Conservation (phyloP, 2,329 filamentous ascomycete genomes). For the Aspergillus amoenus region DNA sequence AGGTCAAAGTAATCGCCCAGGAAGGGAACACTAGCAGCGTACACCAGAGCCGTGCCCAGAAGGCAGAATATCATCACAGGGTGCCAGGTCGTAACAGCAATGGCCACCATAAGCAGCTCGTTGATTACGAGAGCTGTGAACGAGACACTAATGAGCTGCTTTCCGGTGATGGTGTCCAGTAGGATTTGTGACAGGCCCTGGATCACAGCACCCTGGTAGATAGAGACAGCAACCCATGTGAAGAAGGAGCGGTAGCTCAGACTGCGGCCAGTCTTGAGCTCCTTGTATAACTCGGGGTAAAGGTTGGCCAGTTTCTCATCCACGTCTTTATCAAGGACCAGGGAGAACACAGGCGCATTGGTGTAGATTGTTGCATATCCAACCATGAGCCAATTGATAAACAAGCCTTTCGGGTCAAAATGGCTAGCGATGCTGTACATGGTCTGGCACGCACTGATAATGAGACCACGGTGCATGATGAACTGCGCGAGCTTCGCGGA, state of each 20-base stretch:
- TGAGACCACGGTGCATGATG: slow-evolving; percentile 94
- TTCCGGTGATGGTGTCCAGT: slow-evolving; percentile 66
- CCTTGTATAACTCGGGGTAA: slow-evolving; percentile 96
- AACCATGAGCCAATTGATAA: slow-evolving; percentile 95
- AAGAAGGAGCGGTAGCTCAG: slow-evolving; percentile 94
- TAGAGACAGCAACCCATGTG: slow-evolving; percentile 89
- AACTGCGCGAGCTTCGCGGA: slow-evolving; percentile 95
- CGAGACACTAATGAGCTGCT: slow-evolving; percentile 80
- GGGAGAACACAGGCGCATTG: slow-evolving; percentile 84
- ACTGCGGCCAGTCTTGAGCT: slow-evolving; percentile 83
- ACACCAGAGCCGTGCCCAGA: slow-evolving; percentile 78
- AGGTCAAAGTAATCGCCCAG: slow-evolving; percentile 89
- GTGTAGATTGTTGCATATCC: slow-evolving; percentile 97
- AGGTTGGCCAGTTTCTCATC: slow-evolving; percentile 91
- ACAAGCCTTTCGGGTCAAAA: slow-evolving; percentile 91
- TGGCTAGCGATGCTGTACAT: slow-evolving; percentile 92
- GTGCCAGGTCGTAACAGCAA: slow-evolving; percentile 97
- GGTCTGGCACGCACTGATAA: slow-evolving; percentile 93
- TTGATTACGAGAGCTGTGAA: slow-evolving; percentile 93
- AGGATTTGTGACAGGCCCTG: slow-evolving; percentile 91
- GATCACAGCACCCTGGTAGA: slow-evolving; percentile 94
- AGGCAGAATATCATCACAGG: slow-evolving; percentile 84
- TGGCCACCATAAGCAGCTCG: slow-evolving; percentile 94
- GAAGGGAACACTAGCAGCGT: slow-evolving; percentile 79
- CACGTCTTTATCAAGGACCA: slow-evolving; percentile 92